Evolutionary conservation across 495 filamentous ascomycete genomes (phyloP).

Genomic region (Xylaria longipes): DNA sequence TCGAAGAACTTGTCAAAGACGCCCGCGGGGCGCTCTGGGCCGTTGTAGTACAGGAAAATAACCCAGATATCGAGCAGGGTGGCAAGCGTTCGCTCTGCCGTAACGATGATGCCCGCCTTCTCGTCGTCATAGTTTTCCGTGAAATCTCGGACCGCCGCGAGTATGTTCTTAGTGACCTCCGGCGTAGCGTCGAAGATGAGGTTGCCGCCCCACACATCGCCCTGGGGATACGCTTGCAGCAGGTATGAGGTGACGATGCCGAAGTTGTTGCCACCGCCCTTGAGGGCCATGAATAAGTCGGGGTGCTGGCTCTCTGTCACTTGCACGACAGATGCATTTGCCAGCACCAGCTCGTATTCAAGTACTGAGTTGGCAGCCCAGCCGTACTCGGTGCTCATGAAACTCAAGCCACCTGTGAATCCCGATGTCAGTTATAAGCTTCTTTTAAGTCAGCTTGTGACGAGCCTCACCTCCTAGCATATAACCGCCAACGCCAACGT

Average conservation of each 20-base stretch:
- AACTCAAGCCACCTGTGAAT: constrained; percentile 47
- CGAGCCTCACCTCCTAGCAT: constrained; percentile 41
- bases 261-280: constrained; percentile 59
- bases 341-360: constrained; percentile 63
- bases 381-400: constrained; percentile 62
- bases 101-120: constrained; percentile 61
- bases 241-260: constrained; percentile 58
- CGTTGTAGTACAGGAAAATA: constrained; percentile 69
- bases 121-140: constrained; percentile 58
- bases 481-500: constrained; percentile 54
- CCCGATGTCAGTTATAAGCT: constrained; percentile 29
- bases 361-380: constrained; percentile 62
- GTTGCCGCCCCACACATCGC: constrained; percentile 62
- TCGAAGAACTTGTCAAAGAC: constrained; percentile 63
- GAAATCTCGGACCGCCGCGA: constrained; percentile 59
- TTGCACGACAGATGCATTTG: constrained; percentile 59
- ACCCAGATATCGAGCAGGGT: constrained; percentile 61
- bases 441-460: neutral
- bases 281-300: constrained; percentile 52
- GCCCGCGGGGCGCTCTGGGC: constrained; percentile 58
- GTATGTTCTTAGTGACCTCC: constrained; percentile 48
- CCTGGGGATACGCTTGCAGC: constrained; percentile 54
- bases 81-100: constrained; percentile 53
- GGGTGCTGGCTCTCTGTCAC: constrained; percentile 49
- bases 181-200: constrained; percentile 50